Percentiles rank a stretch among this genome's conserved stretches.
Conservation (phyloP, 257 asterid genomes). For the Jasminum sambac region DNA sequence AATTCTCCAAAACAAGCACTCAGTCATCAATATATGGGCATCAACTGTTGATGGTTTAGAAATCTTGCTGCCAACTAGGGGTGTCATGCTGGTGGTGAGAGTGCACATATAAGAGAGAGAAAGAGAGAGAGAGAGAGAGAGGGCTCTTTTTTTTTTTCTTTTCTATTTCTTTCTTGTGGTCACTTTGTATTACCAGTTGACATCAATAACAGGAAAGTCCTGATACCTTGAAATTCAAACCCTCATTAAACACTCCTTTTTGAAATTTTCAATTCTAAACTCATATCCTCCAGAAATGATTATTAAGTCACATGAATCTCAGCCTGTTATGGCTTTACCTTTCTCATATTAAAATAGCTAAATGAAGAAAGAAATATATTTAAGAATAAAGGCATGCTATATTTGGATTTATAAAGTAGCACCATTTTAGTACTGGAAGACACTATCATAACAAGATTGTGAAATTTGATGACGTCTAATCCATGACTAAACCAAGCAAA, state of each 20-base stretch:
- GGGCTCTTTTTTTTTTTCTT: background rate
- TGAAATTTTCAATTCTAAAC: background rate
- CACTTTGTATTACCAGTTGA: background rate
- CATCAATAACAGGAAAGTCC: background rate
- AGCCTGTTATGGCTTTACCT: slow-evolving; percentile 6
- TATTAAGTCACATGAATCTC: slow-evolving; percentile 7
- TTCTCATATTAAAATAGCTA: slow-evolving; percentile 4
- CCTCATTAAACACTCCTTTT: background rate
- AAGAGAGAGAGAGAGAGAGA: background rate
- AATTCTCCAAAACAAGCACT: too few species aligned
- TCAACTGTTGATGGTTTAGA: background rate
- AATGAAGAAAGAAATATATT: slow-evolving; percentile 12
- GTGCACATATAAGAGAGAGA: background rate
- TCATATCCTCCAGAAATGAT: background rate
- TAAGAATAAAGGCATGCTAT: slow-evolving; percentile 7
- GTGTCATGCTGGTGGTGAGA: background rate
- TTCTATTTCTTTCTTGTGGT: background rate
- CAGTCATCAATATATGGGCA: background rate
- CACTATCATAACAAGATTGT: background rate
- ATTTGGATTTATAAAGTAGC: slow-evolving; percentile 4
- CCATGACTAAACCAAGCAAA: slow-evolving; percentile 12
- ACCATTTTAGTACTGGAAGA: slow-evolving; percentile 2
- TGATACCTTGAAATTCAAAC: background rate
- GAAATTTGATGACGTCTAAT: background rate
- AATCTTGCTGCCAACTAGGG: background rate